Evolutionary conservation across 2,329 filamentous ascomycete genomes (phyloP).

Genomic region (Colletotrichum cordylinicola): DNA sequence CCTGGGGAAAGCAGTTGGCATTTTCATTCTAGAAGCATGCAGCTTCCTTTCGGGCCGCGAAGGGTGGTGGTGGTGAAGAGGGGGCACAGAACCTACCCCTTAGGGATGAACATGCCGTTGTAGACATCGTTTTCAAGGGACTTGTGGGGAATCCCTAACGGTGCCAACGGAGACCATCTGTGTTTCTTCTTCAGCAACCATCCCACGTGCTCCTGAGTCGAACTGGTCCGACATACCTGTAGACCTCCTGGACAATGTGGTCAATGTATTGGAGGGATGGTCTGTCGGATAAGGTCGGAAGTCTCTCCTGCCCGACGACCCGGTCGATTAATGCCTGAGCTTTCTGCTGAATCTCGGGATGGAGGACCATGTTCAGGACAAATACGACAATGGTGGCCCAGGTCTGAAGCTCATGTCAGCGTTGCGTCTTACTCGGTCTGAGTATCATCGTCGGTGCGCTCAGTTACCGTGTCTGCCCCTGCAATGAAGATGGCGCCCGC

Average conservation of each 20-base stretch:
- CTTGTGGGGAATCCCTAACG: slow-evolving; percentile 60
- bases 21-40: slow-evolving; percentile 17
- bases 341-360: slow-evolving; percentile 51
- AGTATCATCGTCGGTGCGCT: background rate
- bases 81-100: slow-evolving; percentile 38
- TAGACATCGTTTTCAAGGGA: slow-evolving; percentile 62
- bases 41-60: background rate
- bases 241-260: slow-evolving; percentile 45
- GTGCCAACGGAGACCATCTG: slow-evolving; percentile 50
- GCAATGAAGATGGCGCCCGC: slow-evolving; percentile 53
- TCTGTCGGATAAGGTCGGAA: slow-evolving; percentile 53
- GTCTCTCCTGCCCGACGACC: slow-evolving; percentile 47
- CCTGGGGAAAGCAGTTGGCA: slow-evolving; percentile 3
- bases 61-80: background rate
- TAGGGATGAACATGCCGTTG: slow-evolving; percentile 60
- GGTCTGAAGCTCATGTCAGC: slow-evolving; percentile 37
- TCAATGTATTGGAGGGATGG: slow-evolving; percentile 45
- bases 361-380: slow-evolving; percentile 23
- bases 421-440: background rate
- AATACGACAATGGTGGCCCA: slow-evolving; percentile 23
- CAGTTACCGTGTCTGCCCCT: slow-evolving; percentile 48
- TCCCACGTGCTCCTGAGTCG: background rate
- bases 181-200: slow-evolving; percentile 22
- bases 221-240: slow-evolving; percentile 6
- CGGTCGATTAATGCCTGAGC: slow-evolving; percentile 50